Evolutionary conservation across 495 filamentous ascomycete genomes (phyloP), one percentile per base, ranked within the genome.

Genomic region (Penicillium crystallinum): DNA sequence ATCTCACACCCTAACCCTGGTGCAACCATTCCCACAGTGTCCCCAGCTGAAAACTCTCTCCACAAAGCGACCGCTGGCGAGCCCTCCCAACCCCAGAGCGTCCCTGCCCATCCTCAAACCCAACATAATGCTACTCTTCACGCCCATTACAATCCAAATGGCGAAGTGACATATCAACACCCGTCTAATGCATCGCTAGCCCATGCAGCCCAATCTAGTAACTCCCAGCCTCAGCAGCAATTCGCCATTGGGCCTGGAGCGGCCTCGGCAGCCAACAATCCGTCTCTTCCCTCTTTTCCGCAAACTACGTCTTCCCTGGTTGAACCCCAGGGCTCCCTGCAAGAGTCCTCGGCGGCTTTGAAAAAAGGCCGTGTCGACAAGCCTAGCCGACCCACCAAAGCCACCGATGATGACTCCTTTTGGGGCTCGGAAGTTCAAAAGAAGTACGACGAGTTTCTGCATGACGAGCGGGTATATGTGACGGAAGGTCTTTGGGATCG

Each of bases 401-500:
- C 51, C n/a, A 53, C 53, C 25, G 76, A 77, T 55, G 77, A 81
- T 25, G 76, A 78, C 54, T 56, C 67, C 11, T 76, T 74, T 8
- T 85, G 79, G 79, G 74, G 74, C 36, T 77, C 78, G 21, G 81
- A 86, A 14, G 73, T 82, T 17, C 81, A 92, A 60, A 84, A 84
- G 63, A 79, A 77, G 40, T 97, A 90, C 68, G 89, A 96, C 43
- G 79, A 84, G 30, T 98, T 97, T 64, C 72, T 93, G 10, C 78
- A 81, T 39, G 80, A 90, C 53, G 90, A 95, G 68, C 77, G 88
- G 50, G 74, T 78, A 29, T 91, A 91, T 64, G 88, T 95, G 27
- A 83, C 80, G 8, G 91, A 96, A 57, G 93, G 90, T 45, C 84
- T 90, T 53, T 97, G 92, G 93, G 90, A 97, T 64, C 83, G 85